Evolutionary conservation across 2,329 filamentous ascomycete species (phyloP).

Genomic region (Aspergillus fischeri): DNA sequence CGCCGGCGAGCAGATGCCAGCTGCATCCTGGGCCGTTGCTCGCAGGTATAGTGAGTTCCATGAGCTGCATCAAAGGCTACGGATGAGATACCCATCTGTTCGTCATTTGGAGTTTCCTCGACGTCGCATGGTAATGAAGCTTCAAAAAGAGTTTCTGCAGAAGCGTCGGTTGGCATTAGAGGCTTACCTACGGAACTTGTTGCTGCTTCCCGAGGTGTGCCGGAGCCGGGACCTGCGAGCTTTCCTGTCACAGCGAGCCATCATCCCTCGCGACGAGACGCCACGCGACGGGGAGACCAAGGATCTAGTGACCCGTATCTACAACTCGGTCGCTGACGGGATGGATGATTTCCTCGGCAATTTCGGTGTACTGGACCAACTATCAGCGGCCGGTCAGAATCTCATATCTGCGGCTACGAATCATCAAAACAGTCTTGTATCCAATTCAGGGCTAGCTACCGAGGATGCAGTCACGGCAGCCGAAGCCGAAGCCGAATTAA

Average conservation of each 20-base stretch:
- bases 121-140: slow-evolving; percentile 88
- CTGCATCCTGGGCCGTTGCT: slow-evolving; percentile 91
- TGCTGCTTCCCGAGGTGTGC: slow-evolving; percentile 87
- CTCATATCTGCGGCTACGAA: slow-evolving; percentile 57
- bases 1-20: slow-evolving; percentile 91
- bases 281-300: slow-evolving; percentile 63
- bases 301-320: slow-evolving; percentile 87
- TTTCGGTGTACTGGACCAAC: slow-evolving; percentile 89
- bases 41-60: slow-evolving; percentile 95
- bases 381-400: slow-evolving; percentile 88
- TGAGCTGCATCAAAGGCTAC: slow-evolving; percentile 84
- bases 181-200: slow-evolving; percentile 74
- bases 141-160: slow-evolving; percentile 92
- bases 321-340: slow-evolving; percentile 94
- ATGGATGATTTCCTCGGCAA: slow-evolving; percentile 98
- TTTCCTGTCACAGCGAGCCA: slow-evolving; percentile 83
- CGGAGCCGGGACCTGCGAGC: slow-evolving; percentile 86
- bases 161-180: slow-evolving; percentile 82
- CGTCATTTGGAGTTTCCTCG: slow-evolving; percentile 87
- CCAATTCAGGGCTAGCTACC: slow-evolving; percentile 46
- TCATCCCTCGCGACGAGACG: slow-evolving; percentile 62
- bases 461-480: slow-evolving; percentile 51
- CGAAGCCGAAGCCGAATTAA: slow-evolving; percentile 90
- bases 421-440: slow-evolving; percentile 42
- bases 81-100: slow-evolving; percentile 80